Evolutionary conservation across 352 stramenopile species (phyloP).

Genomic region (Globisporangium cederbergense): DNA sequence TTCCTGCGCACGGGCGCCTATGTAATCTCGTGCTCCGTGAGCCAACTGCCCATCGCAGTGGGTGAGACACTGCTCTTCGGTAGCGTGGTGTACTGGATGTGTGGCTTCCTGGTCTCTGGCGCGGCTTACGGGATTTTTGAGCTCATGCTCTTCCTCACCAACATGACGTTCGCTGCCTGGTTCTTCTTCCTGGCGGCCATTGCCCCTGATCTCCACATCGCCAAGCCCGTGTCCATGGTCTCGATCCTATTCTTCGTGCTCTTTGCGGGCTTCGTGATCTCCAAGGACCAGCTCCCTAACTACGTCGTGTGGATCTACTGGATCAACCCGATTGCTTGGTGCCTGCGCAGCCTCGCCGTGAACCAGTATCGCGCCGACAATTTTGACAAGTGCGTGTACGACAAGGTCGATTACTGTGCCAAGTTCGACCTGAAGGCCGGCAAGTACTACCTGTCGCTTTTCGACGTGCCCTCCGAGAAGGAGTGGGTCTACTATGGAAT

Average conservation of each 20-base stretch:
- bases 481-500: slow-evolving; percentile 22
- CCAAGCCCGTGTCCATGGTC: slow-evolving; percentile 28
- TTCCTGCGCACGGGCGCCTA: slow-evolving; percentile 62
- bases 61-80: slow-evolving; percentile 62
- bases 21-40: slow-evolving; percentile 32
- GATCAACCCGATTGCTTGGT: slow-evolving; percentile 35
- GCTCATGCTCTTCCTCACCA: slow-evolving; percentile 42
- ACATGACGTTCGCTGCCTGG: slow-evolving; percentile 19
- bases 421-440: slow-evolving; percentile 16
- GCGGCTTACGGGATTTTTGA: slow-evolving; percentile 37
- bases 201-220: slow-evolving; percentile 21
- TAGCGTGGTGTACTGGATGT: slow-evolving; percentile 68
- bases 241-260: slow-evolving; percentile 26
- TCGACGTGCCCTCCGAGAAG: slow-evolving; percentile 23
- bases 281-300: slow-evolving; percentile 26
- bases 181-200: slow-evolving; percentile 26
- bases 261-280: slow-evolving; percentile 33
- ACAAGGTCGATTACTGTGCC: slow-evolving; percentile 21
- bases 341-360: slow-evolving; percentile 19
- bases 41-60: slow-evolving; percentile 24
- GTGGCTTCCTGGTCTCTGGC: slow-evolving; percentile 33
- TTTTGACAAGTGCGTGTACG: slow-evolving; percentile 17
- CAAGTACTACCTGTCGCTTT: slow-evolving; percentile 20
- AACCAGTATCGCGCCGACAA: slow-evolving; percentile 16
- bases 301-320: slow-evolving; percentile 38